A percentile compares a stretch with the other conserved stretches of the same genome.
These are phyloP conservation scores for Amanita molliuscula DNA, from an alignment of 768 basidiomycete species.

Conservation along the genomic window DNA sequence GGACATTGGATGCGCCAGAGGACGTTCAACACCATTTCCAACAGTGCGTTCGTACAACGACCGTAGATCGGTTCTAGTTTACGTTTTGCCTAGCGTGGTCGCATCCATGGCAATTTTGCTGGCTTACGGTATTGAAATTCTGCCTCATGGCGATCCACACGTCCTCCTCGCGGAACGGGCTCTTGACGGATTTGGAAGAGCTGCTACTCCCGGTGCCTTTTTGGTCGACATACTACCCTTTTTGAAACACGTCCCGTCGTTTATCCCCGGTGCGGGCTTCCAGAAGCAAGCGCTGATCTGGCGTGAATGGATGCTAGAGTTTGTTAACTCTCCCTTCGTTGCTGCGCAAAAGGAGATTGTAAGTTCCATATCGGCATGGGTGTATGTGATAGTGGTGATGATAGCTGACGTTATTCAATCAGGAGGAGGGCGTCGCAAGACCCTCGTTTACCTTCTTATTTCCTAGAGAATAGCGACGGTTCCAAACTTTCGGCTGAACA, in stretches of 20 bases:
- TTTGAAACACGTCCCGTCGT: slow-evolving; percentile 38
- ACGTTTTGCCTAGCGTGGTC: slow-evolving; percentile 20
- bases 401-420: neutral
- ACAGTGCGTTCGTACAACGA: neutral
- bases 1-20: slow-evolving; percentile 18
- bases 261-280: slow-evolving; percentile 54
- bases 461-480: slow-evolving; percentile 13
- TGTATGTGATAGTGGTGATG: neutral
- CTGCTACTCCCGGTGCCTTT: slow-evolving; percentile 30
- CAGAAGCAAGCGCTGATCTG: slow-evolving; percentile 37
- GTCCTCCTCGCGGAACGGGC: slow-evolving; percentile 30
- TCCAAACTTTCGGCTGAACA: slow-evolving; percentile 10
- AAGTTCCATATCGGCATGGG: neutral
- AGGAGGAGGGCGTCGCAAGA: slow-evolving; percentile 14
- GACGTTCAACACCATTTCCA: neutral
- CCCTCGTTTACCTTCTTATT: slow-evolving; percentile 16
- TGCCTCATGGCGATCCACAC: slow-evolving; percentile 31
- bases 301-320: slow-evolving; percentile 23
- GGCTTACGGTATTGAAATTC: slow-evolving; percentile 35
- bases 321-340: slow-evolving; percentile 26
- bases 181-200: slow-evolving; percentile 20
- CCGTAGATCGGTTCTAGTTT: neutral
- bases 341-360: slow-evolving; percentile 18
- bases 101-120: slow-evolving; percentile 30
- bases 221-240: slow-evolving; percentile 33